Evolutionary conservation across 306 rosid species (phyloP).

Genomic region (Vigna trinervia): DNA sequence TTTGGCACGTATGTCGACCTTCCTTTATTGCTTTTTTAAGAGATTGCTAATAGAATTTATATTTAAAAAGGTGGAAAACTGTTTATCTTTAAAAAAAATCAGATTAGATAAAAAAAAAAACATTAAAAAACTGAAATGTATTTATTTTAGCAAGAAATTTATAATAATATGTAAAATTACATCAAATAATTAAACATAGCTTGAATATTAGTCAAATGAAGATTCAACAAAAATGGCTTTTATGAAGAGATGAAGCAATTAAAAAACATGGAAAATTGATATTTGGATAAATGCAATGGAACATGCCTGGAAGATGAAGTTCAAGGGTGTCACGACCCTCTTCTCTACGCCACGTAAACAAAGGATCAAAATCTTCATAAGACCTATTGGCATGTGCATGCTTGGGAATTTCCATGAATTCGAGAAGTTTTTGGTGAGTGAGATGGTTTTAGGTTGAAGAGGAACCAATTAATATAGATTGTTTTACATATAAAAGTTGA

Average conservation of each 20-base stretch:
- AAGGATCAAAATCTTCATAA: slow-evolving; percentile 56
- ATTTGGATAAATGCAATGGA: not conserved
- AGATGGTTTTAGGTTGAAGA: slow-evolving; percentile 17
- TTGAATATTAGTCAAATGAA: too few relatives aligned
- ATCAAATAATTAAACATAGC: too few relatives aligned
- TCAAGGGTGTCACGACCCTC: slow-evolving; percentile 50
- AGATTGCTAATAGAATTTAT: too few relatives aligned
- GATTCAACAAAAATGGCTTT: too few relatives aligned
- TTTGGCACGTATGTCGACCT: too few relatives aligned
- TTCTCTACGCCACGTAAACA: slow-evolving; percentile 48
- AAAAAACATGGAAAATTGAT: not conserved
- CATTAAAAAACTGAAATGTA: too few relatives aligned
- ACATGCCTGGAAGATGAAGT: slow-evolving; percentile 57
- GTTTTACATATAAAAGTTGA: not conserved
- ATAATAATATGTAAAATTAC: too few relatives aligned
- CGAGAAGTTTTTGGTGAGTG: not conserved
- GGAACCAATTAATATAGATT: slow-evolving; percentile 1
- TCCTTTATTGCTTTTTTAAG: too few relatives aligned
- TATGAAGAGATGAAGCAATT: not conserved
- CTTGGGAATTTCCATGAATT: slow-evolving; percentile 46
- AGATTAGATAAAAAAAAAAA: too few relatives aligned
- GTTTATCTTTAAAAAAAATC: too few relatives aligned
- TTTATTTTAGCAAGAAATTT: too few relatives aligned
- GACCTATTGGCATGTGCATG: slow-evolving; percentile 24
- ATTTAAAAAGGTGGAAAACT: too few relatives aligned